Conservation (phyloP, 805 yeast species). For the Jamesozyma rosinii region DNA sequence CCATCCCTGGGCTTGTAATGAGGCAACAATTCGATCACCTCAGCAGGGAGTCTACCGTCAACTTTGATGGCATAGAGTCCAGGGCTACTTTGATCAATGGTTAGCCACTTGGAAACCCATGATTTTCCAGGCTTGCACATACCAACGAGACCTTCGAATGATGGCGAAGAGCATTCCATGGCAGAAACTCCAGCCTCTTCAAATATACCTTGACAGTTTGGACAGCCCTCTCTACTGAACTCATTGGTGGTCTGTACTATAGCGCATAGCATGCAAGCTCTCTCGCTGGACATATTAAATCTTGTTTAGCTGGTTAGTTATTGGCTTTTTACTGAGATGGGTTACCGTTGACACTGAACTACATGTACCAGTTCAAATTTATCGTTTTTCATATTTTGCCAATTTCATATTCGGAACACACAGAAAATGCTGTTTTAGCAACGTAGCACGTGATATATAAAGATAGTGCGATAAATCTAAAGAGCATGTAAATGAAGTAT, state of each 20-base stretch:
- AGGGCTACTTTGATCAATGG: conserved; percentile 79
- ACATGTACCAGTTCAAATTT: no score
- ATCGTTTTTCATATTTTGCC: no score
- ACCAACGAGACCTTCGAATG: conserved; percentile 92
- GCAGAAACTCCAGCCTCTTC: conserved; percentile 78
- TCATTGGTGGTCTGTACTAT: conserved; percentile 72
- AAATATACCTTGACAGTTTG: conserved; percentile 87
- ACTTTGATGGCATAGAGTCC: conserved; percentile 93
- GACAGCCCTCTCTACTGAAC: conserved; percentile 83
- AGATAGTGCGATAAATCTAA: no score
- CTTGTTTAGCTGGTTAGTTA: background rate
- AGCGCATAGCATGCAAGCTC: conserved; percentile 98
- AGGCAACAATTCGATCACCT: conserved; percentile 62
- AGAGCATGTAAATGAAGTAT: no score
- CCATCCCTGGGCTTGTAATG: conserved; percentile 95
- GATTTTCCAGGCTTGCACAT: conserved; percentile 74
- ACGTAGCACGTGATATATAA: background rate
- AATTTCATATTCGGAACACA: background rate
- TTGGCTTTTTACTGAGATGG: no score
- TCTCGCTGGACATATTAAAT: conserved; percentile 38
- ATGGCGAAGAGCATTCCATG: conserved; percentile 89
- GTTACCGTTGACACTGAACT: no score
- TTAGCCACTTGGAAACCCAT: conserved; percentile 95
- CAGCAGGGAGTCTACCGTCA: conserved; percentile 83
- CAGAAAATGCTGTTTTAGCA: background rate